Conservation (phyloP, 75 land plant genomes). For the Azolla pinnata region DNA sequence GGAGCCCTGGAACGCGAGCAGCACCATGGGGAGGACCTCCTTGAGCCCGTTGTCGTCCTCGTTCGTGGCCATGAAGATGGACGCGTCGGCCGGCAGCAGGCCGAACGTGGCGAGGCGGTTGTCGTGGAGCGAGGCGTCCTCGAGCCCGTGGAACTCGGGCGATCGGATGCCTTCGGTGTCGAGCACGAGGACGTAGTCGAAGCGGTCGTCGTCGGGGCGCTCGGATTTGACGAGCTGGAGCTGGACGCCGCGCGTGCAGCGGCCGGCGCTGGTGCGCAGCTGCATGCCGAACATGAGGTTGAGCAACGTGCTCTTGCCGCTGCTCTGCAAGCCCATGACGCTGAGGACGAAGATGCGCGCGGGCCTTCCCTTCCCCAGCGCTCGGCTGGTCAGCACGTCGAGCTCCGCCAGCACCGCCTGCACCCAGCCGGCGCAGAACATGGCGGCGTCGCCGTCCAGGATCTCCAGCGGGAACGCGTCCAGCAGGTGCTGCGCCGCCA, state of each 20-base stretch:
- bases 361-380: neutral
- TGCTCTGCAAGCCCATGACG: conserved; percentile 16
- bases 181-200: conserved; percentile 8
- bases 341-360: conserved; percentile 11
- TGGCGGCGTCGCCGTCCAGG: conserved; percentile 15
- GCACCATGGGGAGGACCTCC: conserved; percentile 13
- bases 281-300: conserved; percentile 15
- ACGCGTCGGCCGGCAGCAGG: conserved; percentile 12
- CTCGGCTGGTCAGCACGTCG: neutral
- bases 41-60: conserved; percentile 12
- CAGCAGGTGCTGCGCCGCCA: conserved; percentile 13
- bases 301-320: conserved; percentile 16
- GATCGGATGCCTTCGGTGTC: conserved; percentile 15
- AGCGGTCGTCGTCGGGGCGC: neutral
- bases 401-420: conserved; percentile 10
- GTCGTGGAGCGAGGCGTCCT: neutral
- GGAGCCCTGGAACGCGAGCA: conserved; percentile 14
- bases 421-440: conserved; percentile 13
- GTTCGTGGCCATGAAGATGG: conserved; percentile 7
- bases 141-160: conserved; percentile 13
- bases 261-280: conserved; percentile 9
- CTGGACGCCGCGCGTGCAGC: conserved; percentile 11
- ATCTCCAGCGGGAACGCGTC: conserved; percentile 19
- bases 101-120: conserved; percentile 14
- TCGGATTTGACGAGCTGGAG: conserved; percentile 9